Evolutionary conservation across 2,329 filamentous ascomycete species (phyloP).

Genomic region (Pyrenophora tritici-repentis): DNA sequence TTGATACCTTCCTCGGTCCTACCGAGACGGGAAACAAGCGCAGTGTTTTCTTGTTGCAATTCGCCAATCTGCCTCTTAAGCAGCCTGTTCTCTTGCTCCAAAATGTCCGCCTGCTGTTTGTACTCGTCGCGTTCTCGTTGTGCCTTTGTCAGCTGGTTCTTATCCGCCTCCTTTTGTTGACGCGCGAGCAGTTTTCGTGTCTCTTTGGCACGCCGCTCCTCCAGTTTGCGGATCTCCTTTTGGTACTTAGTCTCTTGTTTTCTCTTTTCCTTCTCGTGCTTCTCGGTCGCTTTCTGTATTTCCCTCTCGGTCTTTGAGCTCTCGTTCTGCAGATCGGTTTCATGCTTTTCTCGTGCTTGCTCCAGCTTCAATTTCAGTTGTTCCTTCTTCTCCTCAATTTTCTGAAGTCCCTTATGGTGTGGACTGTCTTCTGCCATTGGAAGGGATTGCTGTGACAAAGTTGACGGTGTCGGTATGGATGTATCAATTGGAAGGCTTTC

Average conservation of each 20-base stretch:
- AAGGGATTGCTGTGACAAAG: conserved; percentile 31
- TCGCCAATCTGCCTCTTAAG: conserved; percentile 58
- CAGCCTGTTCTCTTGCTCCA: conserved; percentile 57
- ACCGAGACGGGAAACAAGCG: conserved; percentile 53
- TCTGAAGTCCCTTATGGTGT: conserved; percentile 62
- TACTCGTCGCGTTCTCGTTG: conserved; percentile 57
- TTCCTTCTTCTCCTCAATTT: conserved; percentile 62
- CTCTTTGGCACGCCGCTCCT: conserved; percentile 69
- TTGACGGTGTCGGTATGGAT: conserved; percentile 34
- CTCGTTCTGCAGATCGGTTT: conserved; percentile 28
- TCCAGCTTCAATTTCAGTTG: conserved; percentile 66
- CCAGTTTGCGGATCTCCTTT: conserved; percentile 63
- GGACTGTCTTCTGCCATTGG: conserved; percentile 20
- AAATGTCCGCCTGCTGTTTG: conserved; percentile 51
- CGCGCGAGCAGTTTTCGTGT: conserved; percentile 68
- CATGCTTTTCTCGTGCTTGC: conserved; percentile 61
- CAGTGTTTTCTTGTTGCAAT: conserved; percentile 63
- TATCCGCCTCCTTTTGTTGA: conserved; percentile 64
- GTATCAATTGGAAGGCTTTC: conserved; percentile 34
- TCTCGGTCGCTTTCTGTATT: conserved; percentile 65
- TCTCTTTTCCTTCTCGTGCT: conserved; percentile 62
- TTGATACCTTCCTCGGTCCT: conserved; percentile 45
- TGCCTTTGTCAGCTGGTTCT: conserved; percentile 53
- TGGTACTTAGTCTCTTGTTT: conserved; percentile 51
- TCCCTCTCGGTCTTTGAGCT: conserved; percentile 54